Conservation (phyloP, 2,329 filamentous ascomycete species). For the Esteya vermicola region DNA sequence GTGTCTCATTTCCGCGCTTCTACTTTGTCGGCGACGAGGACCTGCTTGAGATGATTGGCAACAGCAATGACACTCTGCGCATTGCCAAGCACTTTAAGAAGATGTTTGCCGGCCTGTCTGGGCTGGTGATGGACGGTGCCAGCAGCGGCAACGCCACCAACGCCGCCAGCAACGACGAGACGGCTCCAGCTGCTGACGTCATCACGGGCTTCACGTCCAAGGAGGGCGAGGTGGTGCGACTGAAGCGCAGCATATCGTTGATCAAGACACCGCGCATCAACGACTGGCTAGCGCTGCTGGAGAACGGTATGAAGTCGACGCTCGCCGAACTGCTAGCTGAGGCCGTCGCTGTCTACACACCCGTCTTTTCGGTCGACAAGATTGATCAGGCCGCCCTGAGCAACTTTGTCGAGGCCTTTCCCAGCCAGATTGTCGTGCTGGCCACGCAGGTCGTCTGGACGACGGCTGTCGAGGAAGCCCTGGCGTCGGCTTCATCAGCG, state of each 20-base stretch:
- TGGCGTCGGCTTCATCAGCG: constrained; percentile 52
- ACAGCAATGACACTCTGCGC: constrained; percentile 91
- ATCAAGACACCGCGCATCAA: constrained; percentile 94
- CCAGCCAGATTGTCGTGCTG: constrained; percentile 89
- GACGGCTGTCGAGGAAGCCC: constrained; percentile 63
- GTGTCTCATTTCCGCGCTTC: constrained; percentile 94
- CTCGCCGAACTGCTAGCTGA: constrained; percentile 82
- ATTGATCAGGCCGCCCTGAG: constrained; percentile 60
- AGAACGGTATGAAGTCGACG: constrained; percentile 86
- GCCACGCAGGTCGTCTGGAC: constrained; percentile 94
- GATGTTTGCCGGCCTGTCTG: constrained; percentile 96
- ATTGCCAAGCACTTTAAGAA: constrained; percentile 99
- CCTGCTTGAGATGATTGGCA: constrained; percentile 95
- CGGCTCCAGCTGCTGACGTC: constrained; percentile 55
- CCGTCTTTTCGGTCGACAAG: constrained; percentile 56
- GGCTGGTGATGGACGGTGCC: constrained; percentile 64
- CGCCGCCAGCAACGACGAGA: constrained; percentile 35
- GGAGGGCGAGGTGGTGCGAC: constrained; percentile 74
- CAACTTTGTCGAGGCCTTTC: constrained; percentile 70
- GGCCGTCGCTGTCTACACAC: constrained; percentile 68
- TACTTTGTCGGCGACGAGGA: constrained; percentile 99
- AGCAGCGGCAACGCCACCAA: not conserved
- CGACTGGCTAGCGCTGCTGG: constrained; percentile 91
- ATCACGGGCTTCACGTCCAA: constrained; percentile 92
- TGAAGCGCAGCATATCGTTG: constrained; percentile 86